Base-by-base conservation (phyloP, 2,329 filamentous ascomycete genomes). In the Cytospora schulzeri region DNA sequence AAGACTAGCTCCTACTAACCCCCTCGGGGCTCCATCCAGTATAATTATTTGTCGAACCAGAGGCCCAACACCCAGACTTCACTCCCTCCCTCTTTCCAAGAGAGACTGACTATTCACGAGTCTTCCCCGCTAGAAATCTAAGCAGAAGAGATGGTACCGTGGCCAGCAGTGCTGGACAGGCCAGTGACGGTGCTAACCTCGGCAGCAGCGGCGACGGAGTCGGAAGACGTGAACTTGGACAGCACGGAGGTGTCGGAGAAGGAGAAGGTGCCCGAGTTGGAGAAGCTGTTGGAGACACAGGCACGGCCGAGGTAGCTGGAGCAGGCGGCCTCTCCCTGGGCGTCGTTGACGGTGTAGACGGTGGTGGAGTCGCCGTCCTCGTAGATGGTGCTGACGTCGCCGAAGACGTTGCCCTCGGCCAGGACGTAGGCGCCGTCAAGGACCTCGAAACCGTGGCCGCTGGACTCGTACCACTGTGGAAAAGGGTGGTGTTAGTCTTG, bases 341-440 rank as follows among this genome's bases (percentile, higher is more conserved):
- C 12, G 66, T 65, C 63, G 31, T 57, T 50, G 33, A 67, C 67
- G 24, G 69, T 66, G 66, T 70, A 71, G 31, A 69, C 57, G 9
- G 66, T 59, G n/a, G 61, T 58, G 28, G 65, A 65, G 50, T 57
- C 64, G 35, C 68, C 57, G 19, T 70, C 56, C 67, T 81, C 76
- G 58, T 81, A 73, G 29, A 77, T 73, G 29, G 76, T 75, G 22
- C 73, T 71, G 60, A 87, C 79, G 70, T 84, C 81, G 73, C 85
- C 79, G 78, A 86, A 87, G 61, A 83, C 74, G 70, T 85, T 86
- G 50, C 85, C 85, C 75, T 87, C 85, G 2, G 81, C 81, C 31
- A 87, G 76, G 56, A 85, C 79, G 68, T 76, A 76, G 63, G 70
- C 76, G 45, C 78, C 79, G 12, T 71, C 57, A 59, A 77, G 77